These are phyloP conservation scores for Larix kaempferi DNA, from an alignment of 75 land plant species.

Conservation along the genomic window DNA sequence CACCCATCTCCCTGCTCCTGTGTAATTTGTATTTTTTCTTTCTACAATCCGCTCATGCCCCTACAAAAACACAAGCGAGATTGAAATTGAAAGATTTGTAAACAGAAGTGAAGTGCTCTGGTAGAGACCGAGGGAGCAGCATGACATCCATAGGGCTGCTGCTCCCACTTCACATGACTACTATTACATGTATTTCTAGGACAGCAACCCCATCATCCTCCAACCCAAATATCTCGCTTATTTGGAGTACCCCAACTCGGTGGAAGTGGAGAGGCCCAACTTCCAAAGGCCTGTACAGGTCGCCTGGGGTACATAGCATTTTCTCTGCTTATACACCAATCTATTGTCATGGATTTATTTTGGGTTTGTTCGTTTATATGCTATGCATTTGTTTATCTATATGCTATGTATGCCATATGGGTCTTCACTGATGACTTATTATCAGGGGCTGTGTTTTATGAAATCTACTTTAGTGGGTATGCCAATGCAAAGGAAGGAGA, in stretches of 20 bases:
- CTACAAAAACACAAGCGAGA: too few relatives aligned
- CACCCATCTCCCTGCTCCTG: too few relatives aligned
- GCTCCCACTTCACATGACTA: slow-evolving; percentile 1
- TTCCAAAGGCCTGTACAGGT: not conserved
- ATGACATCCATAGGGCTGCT: slow-evolving; percentile 9
- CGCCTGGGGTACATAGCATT: not conserved
- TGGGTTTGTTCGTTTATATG: not conserved
- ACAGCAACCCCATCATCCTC: slow-evolving; percentile 7
- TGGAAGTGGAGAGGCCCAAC: not conserved
- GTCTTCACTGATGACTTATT: slow-evolving; percentile 66
- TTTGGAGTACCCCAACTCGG: not conserved
- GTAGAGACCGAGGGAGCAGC: not conserved
- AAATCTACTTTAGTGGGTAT: slow-evolving; percentile 51
- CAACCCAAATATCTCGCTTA: not conserved
- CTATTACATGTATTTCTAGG: not conserved
- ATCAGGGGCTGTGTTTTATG: slow-evolving; percentile 48
- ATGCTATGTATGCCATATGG: slow-evolving; percentile 13
- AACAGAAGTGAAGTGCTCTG: not conserved
- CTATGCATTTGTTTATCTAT: not conserved
- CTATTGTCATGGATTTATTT: not conserved
- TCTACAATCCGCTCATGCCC: too few relatives aligned
- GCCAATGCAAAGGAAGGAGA: slow-evolving; percentile 13
- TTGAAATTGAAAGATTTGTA: too few relatives aligned
- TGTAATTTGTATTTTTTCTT: too few relatives aligned
- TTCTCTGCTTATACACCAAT: not conserved